phyloP scores from a whole-genome alignment of 768 basidiomycete genomes.

The Termitomyces sp. region DNA sequence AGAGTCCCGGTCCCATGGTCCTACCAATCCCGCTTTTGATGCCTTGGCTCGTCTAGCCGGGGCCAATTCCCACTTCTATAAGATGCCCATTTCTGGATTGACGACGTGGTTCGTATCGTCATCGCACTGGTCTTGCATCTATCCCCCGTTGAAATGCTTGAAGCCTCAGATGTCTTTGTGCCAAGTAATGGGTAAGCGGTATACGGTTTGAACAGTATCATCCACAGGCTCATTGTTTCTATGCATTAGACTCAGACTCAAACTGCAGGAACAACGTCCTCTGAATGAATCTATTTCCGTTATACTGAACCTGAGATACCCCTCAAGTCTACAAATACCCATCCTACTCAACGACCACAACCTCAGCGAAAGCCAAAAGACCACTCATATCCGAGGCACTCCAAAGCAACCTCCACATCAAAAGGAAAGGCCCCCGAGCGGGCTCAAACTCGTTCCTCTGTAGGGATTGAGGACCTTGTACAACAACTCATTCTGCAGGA shows the following conservation, averaged over 20 bases:
- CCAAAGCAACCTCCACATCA: constrained; percentile 1
- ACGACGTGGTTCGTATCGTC: not conserved
- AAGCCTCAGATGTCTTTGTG: not conserved
- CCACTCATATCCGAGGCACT: not conserved
- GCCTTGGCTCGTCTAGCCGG: not conserved
- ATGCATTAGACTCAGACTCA: constrained; percentile 1
- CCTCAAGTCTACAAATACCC: not conserved
- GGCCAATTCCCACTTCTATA: no score
- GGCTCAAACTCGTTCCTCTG: constrained; percentile 21
- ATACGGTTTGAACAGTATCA: not conserved
- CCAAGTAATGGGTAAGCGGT: constrained; percentile 9
- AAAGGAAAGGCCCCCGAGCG: constrained; percentile 12
- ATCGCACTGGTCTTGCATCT: not conserved
- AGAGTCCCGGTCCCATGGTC: not conserved
- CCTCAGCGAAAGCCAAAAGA: not conserved
- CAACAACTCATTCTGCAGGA: constrained; percentile 23
- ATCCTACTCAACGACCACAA: not conserved
- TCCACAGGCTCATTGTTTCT: not conserved
- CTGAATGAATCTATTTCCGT: not conserved
- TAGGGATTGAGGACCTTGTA: constrained; percentile 22
- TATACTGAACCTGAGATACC: not conserved
- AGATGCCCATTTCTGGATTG: not conserved
- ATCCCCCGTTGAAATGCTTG: not conserved
- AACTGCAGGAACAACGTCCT: not conserved
- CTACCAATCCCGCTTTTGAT: not conserved